These are phyloP conservation scores for Talaromyces atroroseus DNA, from an alignment of 2,329 filamentous ascomycete genomes.

Conservation along the genomic window DNA sequence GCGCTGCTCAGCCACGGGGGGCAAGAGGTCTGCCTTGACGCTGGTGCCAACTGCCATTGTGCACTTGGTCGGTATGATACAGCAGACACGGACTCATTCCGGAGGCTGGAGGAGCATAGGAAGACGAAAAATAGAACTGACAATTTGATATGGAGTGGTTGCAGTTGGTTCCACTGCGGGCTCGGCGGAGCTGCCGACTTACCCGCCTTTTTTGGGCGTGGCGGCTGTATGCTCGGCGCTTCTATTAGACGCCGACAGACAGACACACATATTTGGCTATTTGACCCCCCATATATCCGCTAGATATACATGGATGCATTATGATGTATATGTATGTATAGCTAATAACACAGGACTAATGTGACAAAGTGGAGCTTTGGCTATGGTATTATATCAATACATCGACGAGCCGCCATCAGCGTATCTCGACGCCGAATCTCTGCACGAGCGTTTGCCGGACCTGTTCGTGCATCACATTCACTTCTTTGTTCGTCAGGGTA, in stretches of 20 bases:
- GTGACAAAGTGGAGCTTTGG: not conserved
- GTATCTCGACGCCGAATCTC: constrained; percentile 72
- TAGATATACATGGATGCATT: not conserved
- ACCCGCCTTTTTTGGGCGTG: not conserved
- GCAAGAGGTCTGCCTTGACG: constrained; percentile 11
- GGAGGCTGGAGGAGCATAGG: not conserved
- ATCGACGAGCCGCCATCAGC: constrained; percentile 38
- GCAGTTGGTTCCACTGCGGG: constrained; percentile 6
- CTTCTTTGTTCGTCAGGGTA: constrained; percentile 79
- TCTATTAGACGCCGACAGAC: not conserved
- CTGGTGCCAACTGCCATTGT: constrained; percentile 13
- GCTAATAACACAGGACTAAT: too few species aligned
- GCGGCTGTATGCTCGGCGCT: not conserved
- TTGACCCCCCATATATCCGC: too few species aligned
- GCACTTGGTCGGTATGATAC: not conserved
- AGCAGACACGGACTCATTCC: not conserved
- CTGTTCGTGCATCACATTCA: constrained; percentile 66
- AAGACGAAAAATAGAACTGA: too few species aligned
- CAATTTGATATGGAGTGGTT: not conserved
- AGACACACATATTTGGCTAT: not conserved
- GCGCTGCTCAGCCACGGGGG: constrained; percentile 2
- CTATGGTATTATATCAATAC: not conserved
- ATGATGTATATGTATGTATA: not conserved
- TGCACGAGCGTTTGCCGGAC: constrained; percentile 62
- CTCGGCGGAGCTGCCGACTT: constrained; percentile 1